Base-by-base conservation (phyloP, 768 basidiomycete genomes). In the Hericium coralloides region DNA sequence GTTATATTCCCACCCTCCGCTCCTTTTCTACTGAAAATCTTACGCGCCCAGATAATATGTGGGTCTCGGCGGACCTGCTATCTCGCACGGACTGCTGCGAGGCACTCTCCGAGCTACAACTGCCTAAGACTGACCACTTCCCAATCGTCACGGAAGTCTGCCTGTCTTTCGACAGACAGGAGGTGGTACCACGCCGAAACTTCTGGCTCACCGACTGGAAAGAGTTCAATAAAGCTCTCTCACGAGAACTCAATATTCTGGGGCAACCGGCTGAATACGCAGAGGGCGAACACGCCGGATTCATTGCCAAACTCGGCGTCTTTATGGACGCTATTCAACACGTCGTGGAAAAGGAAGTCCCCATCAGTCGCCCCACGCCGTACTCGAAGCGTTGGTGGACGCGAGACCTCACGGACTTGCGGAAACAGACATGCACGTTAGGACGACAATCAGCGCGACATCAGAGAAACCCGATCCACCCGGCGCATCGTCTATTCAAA, bases 41-140 rank as follows among this genome's bases (percentile, higher is more conserved):
- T 51, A 72, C 73, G 4, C 53, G 72, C 10, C 68, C 70, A 4
- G 76, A 80, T 64, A 80, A 81, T 53, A 71, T 80, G 0, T 80
- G 74, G 58, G 58, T 62, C 25, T 59, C 70, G 3, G 43, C 49
- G 0, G 39, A 56, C 0, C 49, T 71, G 0, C 23, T 55, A 0
- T 59, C 68, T 2, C 8, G 22, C 1, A 41, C 75, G 0, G 58
- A 69, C 10, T 4, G 47, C 4, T 79, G 76, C 61, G 45, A 67
- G 9, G 64, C 65, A 1, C 38, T 52, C 2, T 63, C 60, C 1
- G 57, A 56, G 0, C 2, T 49, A 0, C 59, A 45, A 3, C 69
- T 67, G 0, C 45, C 63, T 0, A 54, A 56, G 1, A 69, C 76
- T 4, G 75, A 80, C 63, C 76, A 80, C 59, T 68, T 71, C 54